A percentile compares a stretch with the other conserved stretches of the same genome.
Evolutionary conservation across 1,284 basidiomycete genomes (phyloP).

Genomic region (Apiotrichum gracile): DNA sequence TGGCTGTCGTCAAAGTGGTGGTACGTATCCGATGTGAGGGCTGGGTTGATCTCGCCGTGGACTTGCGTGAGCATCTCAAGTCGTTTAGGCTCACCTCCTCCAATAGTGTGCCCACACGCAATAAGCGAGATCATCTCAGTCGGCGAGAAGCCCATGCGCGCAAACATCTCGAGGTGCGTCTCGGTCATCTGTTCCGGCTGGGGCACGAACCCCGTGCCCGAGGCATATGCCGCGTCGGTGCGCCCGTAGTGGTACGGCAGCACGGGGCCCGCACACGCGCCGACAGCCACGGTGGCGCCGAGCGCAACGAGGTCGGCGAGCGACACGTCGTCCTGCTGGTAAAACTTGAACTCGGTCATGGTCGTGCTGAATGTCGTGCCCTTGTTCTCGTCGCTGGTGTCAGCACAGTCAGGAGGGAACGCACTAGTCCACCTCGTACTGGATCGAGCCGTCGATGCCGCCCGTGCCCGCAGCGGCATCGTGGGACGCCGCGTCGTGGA

Average conservation of each 20-base stretch:
- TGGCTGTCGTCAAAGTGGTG: slow-evolving; percentile 8
- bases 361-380: slow-evolving; percentile 9
- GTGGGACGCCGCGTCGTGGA: slow-evolving; percentile 17
- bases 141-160: slow-evolving; percentile 17
- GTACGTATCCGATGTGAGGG: slow-evolving; percentile 4
- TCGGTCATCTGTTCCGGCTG: slow-evolving; percentile 10
- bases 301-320: slow-evolving; percentile 16
- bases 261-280: slow-evolving; percentile 16
- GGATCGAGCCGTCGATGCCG: slow-evolving; percentile 18
- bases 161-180: slow-evolving; percentile 16
- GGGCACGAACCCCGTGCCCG: slow-evolving; percentile 9
- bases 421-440: slow-evolving; percentile 13
- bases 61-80: not conserved
- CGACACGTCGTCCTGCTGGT: slow-evolving; percentile 10
- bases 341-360: slow-evolving; percentile 11
- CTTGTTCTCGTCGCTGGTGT: slow-evolving; percentile 8
- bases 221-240: slow-evolving; percentile 1
- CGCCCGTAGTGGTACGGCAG: slow-evolving; percentile 15
- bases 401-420: not conserved
- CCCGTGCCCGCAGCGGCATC: slow-evolving; percentile 13
- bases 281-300: slow-evolving; percentile 14
- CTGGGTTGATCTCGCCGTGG: slow-evolving; percentile 8
- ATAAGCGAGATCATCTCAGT: slow-evolving; percentile 14
- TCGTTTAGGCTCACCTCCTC: not conserved
- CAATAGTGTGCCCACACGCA: slow-evolving; percentile 19